These are phyloP conservation scores for Phytophthora parvispora DNA, from an alignment of 352 stramenopile species.

Conservation along the genomic window DNA sequence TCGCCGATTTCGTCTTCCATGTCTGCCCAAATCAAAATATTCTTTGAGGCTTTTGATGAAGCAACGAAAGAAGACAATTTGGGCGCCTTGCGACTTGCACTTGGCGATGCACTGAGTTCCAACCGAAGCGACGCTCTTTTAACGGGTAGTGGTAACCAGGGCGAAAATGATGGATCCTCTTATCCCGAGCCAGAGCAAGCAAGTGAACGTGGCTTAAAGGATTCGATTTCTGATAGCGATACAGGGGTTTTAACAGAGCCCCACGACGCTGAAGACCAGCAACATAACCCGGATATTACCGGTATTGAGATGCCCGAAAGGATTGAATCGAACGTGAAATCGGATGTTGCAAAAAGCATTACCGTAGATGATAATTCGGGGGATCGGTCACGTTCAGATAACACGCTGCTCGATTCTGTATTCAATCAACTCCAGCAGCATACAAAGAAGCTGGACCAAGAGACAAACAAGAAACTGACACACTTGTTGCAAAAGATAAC, in stretches of 20 bases:
- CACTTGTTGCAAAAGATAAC: conserved; percentile 35
- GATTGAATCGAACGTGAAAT: not conserved
- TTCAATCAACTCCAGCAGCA: conserved; percentile 40
- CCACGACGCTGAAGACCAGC: not conserved
- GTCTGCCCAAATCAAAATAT: conserved; percentile 17
- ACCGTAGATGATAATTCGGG: not conserved
- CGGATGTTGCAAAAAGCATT: not conserved
- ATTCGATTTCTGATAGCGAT: not conserved
- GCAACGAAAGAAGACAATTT: conserved; percentile 18
- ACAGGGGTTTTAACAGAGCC: not conserved
- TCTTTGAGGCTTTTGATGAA: conserved; percentile 25
- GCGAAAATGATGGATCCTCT: conserved; percentile 14
- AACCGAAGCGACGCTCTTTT: not conserved
- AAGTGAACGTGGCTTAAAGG: not conserved
- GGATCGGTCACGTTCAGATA: not conserved
- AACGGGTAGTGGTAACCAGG: conserved; percentile 20
- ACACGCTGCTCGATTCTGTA: conserved; percentile 18
- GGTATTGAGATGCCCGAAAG: not conserved
- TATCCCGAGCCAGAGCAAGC: conserved; percentile 1
- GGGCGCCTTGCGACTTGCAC: conserved; percentile 25
- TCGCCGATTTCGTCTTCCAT: conserved; percentile 1
- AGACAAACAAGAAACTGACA: conserved; percentile 33
- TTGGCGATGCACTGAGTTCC: conserved; percentile 18
- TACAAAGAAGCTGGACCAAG: conserved; percentile 34
- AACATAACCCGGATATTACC: not conserved